phyloP scores from a whole-genome alignment of 371 early-diverging fungal species.

The Rhizopus arrhizus region DNA sequence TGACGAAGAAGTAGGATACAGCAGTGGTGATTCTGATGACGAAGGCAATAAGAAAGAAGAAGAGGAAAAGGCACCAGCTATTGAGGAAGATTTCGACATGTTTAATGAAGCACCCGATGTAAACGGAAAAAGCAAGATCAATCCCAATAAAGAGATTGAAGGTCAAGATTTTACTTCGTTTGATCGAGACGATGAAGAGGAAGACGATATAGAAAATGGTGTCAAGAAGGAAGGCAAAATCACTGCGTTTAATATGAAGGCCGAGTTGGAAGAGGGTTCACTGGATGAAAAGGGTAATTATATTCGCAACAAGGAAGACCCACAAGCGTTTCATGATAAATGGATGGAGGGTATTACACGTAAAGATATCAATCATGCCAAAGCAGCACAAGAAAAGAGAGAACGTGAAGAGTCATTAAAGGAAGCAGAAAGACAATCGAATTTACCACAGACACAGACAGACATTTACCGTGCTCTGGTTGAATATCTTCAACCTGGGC shows the following conservation, averaged over 20 bases:
- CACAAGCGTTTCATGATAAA: constrained; percentile 81
- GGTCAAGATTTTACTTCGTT: constrained; percentile 56
- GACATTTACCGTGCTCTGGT: constrained; percentile 65
- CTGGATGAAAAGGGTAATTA: constrained; percentile 87
- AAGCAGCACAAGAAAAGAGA: constrained; percentile 68
- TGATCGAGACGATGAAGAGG: constrained; percentile 46
- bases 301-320: constrained; percentile 77
- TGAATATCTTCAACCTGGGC: constrained; percentile 68
- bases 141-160: constrained; percentile 51
- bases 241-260: constrained; percentile 88
- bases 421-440: constrained; percentile 56
- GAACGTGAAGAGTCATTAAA: constrained; percentile 50
- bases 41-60: constrained; percentile 34
- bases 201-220: constrained; percentile 53
- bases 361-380: constrained; percentile 76
- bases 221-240: constrained; percentile 60
- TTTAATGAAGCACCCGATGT: constrained; percentile 49
- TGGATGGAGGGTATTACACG: constrained; percentile 85
- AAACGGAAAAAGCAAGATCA: constrained; percentile 17
- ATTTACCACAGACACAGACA: constrained; percentile 48
- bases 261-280: constrained; percentile 84
- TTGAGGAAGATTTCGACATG: constrained; percentile 63
- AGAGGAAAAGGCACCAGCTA: constrained; percentile 21
- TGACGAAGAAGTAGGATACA: constrained; percentile 59
- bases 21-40: constrained; percentile 48